These are phyloP conservation scores for Crithidia mellificae DNA, from an alignment of 208 protist species.

Conservation along the genomic window DNA sequence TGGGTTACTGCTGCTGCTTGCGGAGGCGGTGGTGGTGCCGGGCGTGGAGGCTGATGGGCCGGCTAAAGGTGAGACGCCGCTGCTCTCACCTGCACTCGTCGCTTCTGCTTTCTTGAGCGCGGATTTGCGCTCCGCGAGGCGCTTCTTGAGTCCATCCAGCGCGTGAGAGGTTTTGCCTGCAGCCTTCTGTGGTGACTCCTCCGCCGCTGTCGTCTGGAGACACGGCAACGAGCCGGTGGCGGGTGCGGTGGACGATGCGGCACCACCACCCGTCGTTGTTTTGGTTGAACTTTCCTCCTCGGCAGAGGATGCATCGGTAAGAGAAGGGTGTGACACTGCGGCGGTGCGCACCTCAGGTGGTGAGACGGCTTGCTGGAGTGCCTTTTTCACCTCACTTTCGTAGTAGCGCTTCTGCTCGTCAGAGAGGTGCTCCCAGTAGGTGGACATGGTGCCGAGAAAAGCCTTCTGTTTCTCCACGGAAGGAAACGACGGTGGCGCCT, in stretches of 20 bases:
- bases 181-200: slow-evolving; percentile 9
- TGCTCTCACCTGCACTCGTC: too few species aligned
- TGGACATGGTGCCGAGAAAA: slow-evolving; percentile 61
- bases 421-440: slow-evolving; percentile 73
- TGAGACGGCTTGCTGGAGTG: slow-evolving; percentile 26
- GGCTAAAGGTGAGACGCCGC: neutral
- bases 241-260: neutral
- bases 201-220: neutral
- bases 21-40: too few species aligned
- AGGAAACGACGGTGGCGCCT: slow-evolving; percentile 45
- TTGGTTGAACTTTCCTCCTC: neutral
- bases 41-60: too few species aligned
- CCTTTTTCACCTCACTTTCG: slow-evolving; percentile 62
- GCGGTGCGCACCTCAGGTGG: neutral
- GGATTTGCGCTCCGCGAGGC: slow-evolving; percentile 51
- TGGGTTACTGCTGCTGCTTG: neutral
- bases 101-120: slow-evolving; percentile 31
- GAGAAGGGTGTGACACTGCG: neutral
- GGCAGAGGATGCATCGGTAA: neutral
- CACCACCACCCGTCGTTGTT: neutral
- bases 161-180: slow-evolving; percentile 26
- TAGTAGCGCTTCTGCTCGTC: slow-evolving; percentile 78
- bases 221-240: neutral
- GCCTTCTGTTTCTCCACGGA: slow-evolving; percentile 46
- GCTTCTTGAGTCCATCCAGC: slow-evolving; percentile 46